phyloP scores from a whole-genome alignment of 1,139 yeast genomes.

The Zygotorulaspora mrakii region DNA sequence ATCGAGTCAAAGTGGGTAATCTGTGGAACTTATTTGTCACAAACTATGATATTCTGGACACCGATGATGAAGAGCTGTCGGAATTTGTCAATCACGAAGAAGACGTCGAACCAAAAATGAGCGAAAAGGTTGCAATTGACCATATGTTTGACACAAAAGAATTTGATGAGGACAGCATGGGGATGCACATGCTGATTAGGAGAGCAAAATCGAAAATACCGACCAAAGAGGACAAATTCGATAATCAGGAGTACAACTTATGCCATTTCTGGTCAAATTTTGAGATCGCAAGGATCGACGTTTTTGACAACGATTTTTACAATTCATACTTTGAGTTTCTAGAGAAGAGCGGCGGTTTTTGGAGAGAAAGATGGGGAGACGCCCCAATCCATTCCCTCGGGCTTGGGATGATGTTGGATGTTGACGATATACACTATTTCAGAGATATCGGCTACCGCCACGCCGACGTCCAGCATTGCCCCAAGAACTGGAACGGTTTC shows the following conservation, averaged over 20 bases:
- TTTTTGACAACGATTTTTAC: slow-evolving; percentile 64
- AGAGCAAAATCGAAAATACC: slow-evolving; percentile 26
- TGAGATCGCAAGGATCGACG: slow-evolving; percentile 77
- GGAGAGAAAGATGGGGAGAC: slow-evolving; percentile 91
- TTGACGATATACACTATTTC: slow-evolving; percentile 76
- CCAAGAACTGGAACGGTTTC: slow-evolving; percentile 49
- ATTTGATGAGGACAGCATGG: slow-evolving; percentile 21
- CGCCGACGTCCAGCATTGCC: slow-evolving; percentile 78
- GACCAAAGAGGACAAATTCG: slow-evolving; percentile 46
- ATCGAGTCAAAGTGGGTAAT: slow-evolving; percentile 48
- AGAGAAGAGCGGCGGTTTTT: slow-evolving; percentile 75
- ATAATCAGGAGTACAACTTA: slow-evolving; percentile 66
- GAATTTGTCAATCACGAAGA: slow-evolving; percentile 30
- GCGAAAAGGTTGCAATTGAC: slow-evolving; percentile 35
- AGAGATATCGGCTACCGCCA: slow-evolving; percentile 87
- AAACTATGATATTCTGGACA: slow-evolving; percentile 32
- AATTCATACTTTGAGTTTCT: slow-evolving; percentile 60
- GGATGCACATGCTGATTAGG: slow-evolving; percentile 21
- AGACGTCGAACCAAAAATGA: slow-evolving; percentile 27
- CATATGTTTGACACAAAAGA: slow-evolving; percentile 20
- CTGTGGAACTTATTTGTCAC: slow-evolving; percentile 56
- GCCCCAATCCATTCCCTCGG: slow-evolving; percentile 90
- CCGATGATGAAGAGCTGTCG: slow-evolving; percentile 21
- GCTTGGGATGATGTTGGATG: slow-evolving; percentile 63
- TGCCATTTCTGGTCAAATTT: slow-evolving; percentile 95